Base-by-base conservation (phyloP, 2,329 filamentous ascomycete genomes). In the Alternaria arbusti region DNA sequence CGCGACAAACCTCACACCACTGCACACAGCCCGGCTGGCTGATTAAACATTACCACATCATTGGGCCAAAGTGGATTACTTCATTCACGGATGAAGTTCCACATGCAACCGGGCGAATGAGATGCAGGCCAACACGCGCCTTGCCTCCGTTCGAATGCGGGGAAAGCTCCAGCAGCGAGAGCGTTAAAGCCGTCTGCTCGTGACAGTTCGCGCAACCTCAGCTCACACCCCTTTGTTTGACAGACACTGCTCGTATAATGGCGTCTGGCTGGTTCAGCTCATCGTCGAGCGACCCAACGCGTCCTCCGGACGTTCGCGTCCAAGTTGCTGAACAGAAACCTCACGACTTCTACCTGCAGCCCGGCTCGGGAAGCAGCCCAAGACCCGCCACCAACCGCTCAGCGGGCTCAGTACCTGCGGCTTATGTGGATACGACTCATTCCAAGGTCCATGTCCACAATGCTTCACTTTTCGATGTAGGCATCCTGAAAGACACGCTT, bases 401-500 rank as follows among this genome's bases (percentile, higher is more conserved):
- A 12, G 15, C 25, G 10, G 13, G 12, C 6, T 28, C 52, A 7
- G 15, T 13, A 11, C 13, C 46, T 20, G 22, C 63, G 4, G 66
- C 59, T 10, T 64, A 68, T 25, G 64, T 78, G 32, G 77, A 79
- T 57, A 66, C 61, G 6, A 73, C 70, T 13, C 77, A 79, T 49
- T 79, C 77, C 2, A 75, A 74, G 52, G 73, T 68, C 1, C 77
- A 79, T 57, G 68, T 77, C 11, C 70, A 77, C 32, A 70, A 66
- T 23, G 70, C 70, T 8, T 78, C 76, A 1, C 61, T 79, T 11
- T 79, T 79, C 43, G 75, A 79, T 60, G 74, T 88, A 8, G 86
- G 86, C 10, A 84, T 89, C 51, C 69, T 88, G 22, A 83, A 83
- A 66, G 82, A 85, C 17, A 85, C 85, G 3, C 74, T 89, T 3